Base-by-base conservation (phyloP, 2,329 filamentous ascomycete species). In the Fusarium floridanum region DNA sequence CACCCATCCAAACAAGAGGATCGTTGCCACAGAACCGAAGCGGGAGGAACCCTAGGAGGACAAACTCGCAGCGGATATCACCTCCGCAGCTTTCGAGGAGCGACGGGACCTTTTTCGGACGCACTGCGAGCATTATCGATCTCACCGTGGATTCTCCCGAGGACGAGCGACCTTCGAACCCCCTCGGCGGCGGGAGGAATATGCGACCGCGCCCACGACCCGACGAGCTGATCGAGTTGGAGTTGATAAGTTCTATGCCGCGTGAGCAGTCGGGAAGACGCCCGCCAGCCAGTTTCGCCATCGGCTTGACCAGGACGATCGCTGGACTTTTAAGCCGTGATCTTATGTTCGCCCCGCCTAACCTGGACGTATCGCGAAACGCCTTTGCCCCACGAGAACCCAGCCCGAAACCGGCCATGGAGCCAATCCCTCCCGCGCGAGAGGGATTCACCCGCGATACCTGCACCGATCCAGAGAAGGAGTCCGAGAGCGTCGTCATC, bases 401-500 rank as follows among this genome's bases (percentile, higher is more conserved):
- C 6, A 82, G 80, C 4, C 82, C 83, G 22, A 88, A 86, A 76
- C 86, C 85, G n/a, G 75, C 81, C 16, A 76, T 96, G 81, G 89
- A 92, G 50, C 86, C 92, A 0, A 92, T 93, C 0, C 85, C 88
- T n/a, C 84, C 91, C 0, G 86, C 94, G 0, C 88, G 89, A 7
- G 85, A 90, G n/a, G 96, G 95, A 1, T 98, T 97, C 78, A 97
- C 94, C 1, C 88, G 95, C 68, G 91, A 91, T 59, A 93, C 94
- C 0, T 79, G 78, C 16, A 72, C 74, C 11, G 77, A 81, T 6
- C 70, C 77, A 5, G 76, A 78, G 24, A 78, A 76, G 22, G 89
- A 86, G 43, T 92, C 94, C 39, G 91, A 94, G 17, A 89, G 93
- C 41, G 86, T 93, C 1, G 88, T 96, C 3, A 88, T 98, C 1